A percentile compares a stretch with the other conserved stretches of the same genome.
Evolutionary conservation across 2,329 filamentous ascomycete species (phyloP).

Genomic region (Alternaria arborescens): DNA sequence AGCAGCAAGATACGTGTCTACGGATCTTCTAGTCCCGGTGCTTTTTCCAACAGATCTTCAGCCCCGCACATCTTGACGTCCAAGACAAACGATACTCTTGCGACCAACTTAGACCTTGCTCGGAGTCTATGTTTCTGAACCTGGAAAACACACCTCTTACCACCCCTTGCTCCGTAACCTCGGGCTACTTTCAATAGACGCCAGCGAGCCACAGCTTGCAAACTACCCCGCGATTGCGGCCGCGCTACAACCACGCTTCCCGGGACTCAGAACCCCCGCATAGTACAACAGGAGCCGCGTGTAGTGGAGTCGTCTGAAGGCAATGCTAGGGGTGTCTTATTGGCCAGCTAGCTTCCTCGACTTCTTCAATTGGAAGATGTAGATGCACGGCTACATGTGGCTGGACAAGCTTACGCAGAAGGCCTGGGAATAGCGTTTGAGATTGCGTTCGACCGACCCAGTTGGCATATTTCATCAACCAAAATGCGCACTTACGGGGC

Average conservation of each 20-base stretch:
- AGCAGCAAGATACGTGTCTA: neutral
- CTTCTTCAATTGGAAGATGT: conserved; percentile 7
- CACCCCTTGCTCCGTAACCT: conserved; percentile 14
- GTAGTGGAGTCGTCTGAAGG: conserved; percentile 17
- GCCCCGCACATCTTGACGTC: neutral
- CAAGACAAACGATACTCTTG: neutral
- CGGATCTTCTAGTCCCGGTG: neutral
- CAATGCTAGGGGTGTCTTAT: neutral
- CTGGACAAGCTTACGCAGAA: conserved; percentile 21
- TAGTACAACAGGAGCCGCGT: conserved; percentile 34
- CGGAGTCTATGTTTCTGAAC: neutral
- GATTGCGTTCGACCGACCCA: conserved; percentile 37
- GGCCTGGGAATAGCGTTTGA: conserved; percentile 16
- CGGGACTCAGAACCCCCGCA: conserved; percentile 32
- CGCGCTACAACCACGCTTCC: conserved; percentile 15
- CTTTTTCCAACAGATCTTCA: conserved; percentile 2
- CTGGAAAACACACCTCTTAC: neutral
- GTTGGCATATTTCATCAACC: conserved; percentile 17
- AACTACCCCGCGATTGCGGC: conserved; percentile 31
- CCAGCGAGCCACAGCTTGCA: neutral
- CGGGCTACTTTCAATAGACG: neutral
- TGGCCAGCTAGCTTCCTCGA: conserved; percentile 12
- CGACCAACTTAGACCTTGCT: neutral
- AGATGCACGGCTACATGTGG: conserved; percentile 16
- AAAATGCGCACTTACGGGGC: conserved; percentile 12